Evolutionary conservation across 2,329 filamentous ascomycete species (phyloP).

Genomic region (Moelleriella libera): DNA sequence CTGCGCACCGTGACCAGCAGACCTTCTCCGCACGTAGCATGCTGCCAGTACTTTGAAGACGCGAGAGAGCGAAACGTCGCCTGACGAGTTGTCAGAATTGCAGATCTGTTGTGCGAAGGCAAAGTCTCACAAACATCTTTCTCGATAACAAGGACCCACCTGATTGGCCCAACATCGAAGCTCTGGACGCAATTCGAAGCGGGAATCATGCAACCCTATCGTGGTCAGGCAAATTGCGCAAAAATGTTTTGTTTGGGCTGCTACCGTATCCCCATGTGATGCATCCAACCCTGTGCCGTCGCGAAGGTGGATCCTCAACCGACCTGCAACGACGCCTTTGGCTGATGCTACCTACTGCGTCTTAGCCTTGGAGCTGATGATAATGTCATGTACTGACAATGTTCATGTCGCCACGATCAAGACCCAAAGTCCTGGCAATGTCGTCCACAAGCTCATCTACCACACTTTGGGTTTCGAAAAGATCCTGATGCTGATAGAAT

Average conservation of each 20-base stretch:
- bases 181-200: conserved; percentile 29
- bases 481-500: conserved; percentile 60
- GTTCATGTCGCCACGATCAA: conserved; percentile 51
- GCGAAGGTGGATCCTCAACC: conserved; percentile 29
- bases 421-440: conserved; percentile 53
- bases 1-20: conserved; percentile 54
- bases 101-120: background rate
- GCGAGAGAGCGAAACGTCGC: conserved; percentile 62
- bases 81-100: conserved; percentile 20
- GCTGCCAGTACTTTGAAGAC: conserved; percentile 38
- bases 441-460: conserved; percentile 65
- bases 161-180: conserved; percentile 32
- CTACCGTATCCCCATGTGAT: conserved; percentile 14
- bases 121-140: conserved; percentile 46
- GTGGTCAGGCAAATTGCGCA: conserved; percentile 5
- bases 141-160: conserved; percentile 63
- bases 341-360: conserved; percentile 48
- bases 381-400: conserved; percentile 37
- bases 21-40: conserved; percentile 35
- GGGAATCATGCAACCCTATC: conserved; percentile 48
- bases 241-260: background rate
- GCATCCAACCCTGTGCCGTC: conserved; percentile 26
- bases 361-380: conserved; percentile 2
- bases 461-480: conserved; percentile 54
- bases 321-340: conserved; percentile 57